Base-by-base conservation (phyloP, 2,329 filamentous ascomycete genomes). In the Trichocomaceae sp. region DNA sequence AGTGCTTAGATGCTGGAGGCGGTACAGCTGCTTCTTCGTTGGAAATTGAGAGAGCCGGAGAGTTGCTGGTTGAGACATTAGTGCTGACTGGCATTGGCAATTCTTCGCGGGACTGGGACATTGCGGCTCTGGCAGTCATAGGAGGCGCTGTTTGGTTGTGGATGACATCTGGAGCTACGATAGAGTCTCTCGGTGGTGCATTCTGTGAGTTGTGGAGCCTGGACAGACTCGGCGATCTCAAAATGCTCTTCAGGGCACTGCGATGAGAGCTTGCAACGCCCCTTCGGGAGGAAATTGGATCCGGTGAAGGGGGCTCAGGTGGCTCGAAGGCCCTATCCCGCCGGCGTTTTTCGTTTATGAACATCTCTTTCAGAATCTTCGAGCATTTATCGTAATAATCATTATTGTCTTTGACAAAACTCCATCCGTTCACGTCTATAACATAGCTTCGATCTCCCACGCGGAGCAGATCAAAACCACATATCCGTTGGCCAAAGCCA, bases 381-480 rank as follows among this genome's bases (percentile, higher is more conserved):
- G 93, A 84, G 62, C 87, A 93, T 65, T 90, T 89, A 65, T 97
- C 88, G 69, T 99, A 99, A 71, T 99, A 99, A 58, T 95, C 91
- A 59, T 96, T 92, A 64, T 99, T 99, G 70, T 99, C 95, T 70
- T 99, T 99, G 70, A 99, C 93, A 65, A 99, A 99, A 67, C 92
- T 97, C 95, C 95, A 99, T 12, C 93, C 93, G 69, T 99, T 99
- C 63, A 99, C 93, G 65, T 99, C 93, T 62, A 99, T 99, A 48
- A 99, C 93, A 72, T 90, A 99, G 69, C 92, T 97, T 69, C 89
- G 89, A 15, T 90, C 89, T 49, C 84, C 85, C 12, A 91, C 90
- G 26, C 95, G 85, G 55, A 99, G 78, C 57, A 99, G 79, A 69
- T 99, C 93, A 65, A 99, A 99, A 0, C 93, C 93, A 67, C 93